These are phyloP conservation scores for Dujonia santamariae DNA, from an alignment of 1,139 yeast genomes.

Conservation along the genomic window DNA sequence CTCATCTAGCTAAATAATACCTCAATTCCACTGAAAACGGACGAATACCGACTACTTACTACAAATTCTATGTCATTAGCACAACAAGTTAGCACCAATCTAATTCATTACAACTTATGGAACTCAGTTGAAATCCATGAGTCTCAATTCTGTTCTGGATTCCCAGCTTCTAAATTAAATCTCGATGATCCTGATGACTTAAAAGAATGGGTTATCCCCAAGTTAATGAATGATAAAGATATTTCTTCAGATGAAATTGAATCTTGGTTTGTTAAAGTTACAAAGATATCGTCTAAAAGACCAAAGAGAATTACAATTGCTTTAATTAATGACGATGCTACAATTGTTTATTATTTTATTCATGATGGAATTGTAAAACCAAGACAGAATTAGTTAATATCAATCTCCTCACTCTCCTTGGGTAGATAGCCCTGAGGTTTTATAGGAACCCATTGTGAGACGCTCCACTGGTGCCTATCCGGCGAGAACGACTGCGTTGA, in stretches of 20 bases:
- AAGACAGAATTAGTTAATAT: slow-evolving; percentile 47
- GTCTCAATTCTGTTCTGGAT: slow-evolving; percentile 23
- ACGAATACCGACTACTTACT: no score
- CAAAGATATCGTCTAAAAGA: slow-evolving; percentile 8
- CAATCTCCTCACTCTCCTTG: no score
- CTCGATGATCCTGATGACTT: slow-evolving; percentile 18
- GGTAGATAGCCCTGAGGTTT: no score
- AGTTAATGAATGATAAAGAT: slow-evolving; percentile 13
- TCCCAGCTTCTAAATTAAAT: slow-evolving; percentile 28
- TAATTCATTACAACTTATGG: slow-evolving; percentile 58
- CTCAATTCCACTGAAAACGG: no score
- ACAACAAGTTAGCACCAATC: slow-evolving; percentile 36
- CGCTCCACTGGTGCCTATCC: no score
- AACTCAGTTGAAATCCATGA: slow-evolving; percentile 28
- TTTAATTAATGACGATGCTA: slow-evolving; percentile 59
- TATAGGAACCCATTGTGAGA: no score
- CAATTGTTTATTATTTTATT: slow-evolving; percentile 64
- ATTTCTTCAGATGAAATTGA: slow-evolving; percentile 24
- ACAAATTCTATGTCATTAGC: slow-evolving; percentile 2
- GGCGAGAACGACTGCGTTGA: no score
- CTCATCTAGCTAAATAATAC: no score
- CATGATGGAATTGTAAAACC: slow-evolving; percentile 64
- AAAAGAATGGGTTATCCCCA: slow-evolving; percentile 38
- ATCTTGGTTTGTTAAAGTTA: slow-evolving; percentile 28
- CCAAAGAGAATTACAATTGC: slow-evolving; percentile 51